Evolutionary conservation across 179 eudicot species (phyloP).

Genomic region (Actinidia arguta): DNA sequence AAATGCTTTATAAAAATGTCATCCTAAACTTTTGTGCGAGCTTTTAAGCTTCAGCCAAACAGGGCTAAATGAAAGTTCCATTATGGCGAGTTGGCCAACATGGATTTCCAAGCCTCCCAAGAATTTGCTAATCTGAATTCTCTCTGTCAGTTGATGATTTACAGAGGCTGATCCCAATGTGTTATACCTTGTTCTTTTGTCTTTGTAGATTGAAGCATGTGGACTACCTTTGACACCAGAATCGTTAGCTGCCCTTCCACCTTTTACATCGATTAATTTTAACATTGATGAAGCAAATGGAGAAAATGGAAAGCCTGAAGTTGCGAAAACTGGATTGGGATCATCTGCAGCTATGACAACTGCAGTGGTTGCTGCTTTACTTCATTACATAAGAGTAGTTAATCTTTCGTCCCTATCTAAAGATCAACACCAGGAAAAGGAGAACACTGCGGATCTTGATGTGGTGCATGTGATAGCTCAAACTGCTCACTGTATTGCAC

Average conservation of each 20-base stretch:
- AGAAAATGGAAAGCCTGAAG: constrained; percentile 78
- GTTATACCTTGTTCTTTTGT: not conserved
- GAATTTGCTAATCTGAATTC: not conserved
- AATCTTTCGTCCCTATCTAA: constrained; percentile 56
- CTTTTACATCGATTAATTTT: constrained; percentile 87
- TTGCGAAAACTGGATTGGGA: constrained; percentile 97
- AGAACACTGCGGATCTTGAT: constrained; percentile 59
- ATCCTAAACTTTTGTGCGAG: no score
- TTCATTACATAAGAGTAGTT: constrained; percentile 84
- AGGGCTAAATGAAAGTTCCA: not conserved
- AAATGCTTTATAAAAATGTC: not conserved
- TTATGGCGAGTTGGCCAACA: not conserved
- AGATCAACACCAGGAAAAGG: constrained; percentile 38
- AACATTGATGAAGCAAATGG: constrained; percentile 61
- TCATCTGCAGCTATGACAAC: constrained; percentile 99
- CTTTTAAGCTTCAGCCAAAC: no score
- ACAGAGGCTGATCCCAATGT: not conserved
- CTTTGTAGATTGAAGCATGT: constrained; percentile 81
- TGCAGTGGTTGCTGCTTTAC: constrained; percentile 94
- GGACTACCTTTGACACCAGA: constrained; percentile 86
- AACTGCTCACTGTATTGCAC: constrained; percentile 98
- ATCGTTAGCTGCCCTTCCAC: constrained; percentile 79
- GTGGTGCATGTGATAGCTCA: constrained; percentile 93
- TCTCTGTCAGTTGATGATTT: not conserved
- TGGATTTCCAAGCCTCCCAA: not conserved